Conservation (phyloP, 116 monocot genomes). For the Posidonia oceanica region DNA sequence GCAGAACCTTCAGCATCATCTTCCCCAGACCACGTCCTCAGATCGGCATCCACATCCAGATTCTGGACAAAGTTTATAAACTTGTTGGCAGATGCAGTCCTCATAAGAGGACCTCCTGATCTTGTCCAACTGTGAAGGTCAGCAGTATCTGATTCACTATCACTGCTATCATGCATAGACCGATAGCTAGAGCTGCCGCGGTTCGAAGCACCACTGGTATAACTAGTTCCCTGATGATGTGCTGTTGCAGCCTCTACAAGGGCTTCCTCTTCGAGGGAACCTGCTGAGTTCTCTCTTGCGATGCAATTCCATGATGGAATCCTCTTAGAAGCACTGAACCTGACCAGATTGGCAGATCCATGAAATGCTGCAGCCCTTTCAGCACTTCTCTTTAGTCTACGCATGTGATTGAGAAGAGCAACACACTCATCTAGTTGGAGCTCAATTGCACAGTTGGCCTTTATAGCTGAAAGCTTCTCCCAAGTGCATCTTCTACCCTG, state of each 20-base stretch:
- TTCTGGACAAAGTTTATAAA: constrained; percentile 75
- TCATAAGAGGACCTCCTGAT: constrained; percentile 85
- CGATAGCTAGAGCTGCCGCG: constrained; percentile 6
- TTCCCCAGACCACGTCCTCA: constrained; percentile 12
- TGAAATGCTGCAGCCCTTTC: constrained; percentile 47
- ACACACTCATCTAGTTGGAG: constrained; percentile 89
- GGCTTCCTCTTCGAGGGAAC: constrained; percentile 64
- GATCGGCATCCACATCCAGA: constrained; percentile 37
- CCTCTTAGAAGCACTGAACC: constrained; percentile 56
- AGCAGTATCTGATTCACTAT: constrained; percentile 78
- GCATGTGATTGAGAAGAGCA: constrained; percentile 86
- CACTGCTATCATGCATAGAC: constrained; percentile 48
- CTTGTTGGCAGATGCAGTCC: constrained; percentile 63
- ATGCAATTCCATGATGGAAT: constrained; percentile 93
- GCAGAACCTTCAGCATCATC: constrained; percentile 14
- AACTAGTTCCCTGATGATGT: constrained; percentile 14
- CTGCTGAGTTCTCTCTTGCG: constrained; percentile 79
- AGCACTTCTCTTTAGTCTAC: constrained; percentile 66
- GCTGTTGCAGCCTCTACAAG: constrained; percentile 18
- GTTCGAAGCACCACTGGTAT: not conserved
- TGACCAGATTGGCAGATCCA: constrained; percentile 19
- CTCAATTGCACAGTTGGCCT: constrained; percentile 87
- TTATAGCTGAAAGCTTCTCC: constrained; percentile 95
- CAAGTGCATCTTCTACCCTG: constrained; percentile 92
- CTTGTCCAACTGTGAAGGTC: constrained; percentile 87